phyloP scores from a whole-genome alignment of 805 yeast genomes.

The Sugiyamaella chiloensis region DNA sequence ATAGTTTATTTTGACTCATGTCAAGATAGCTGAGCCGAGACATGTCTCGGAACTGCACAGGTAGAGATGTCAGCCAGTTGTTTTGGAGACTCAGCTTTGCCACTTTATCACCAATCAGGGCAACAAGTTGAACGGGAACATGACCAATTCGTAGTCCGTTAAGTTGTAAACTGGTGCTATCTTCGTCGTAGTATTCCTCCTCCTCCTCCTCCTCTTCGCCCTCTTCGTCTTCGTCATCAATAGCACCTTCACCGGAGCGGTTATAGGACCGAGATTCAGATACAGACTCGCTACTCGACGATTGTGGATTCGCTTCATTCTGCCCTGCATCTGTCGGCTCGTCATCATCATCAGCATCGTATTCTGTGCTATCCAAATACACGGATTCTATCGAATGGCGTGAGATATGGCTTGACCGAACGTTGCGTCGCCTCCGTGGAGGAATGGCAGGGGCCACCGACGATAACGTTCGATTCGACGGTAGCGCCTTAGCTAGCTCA shows the following conservation, averaged over 20 bases:
- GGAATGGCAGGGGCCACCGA: background rate
- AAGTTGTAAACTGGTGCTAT: conserved; percentile 37
- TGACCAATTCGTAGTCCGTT: conserved; percentile 39
- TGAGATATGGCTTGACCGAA: background rate
- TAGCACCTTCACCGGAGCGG: background rate
- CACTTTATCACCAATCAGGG: conserved; percentile 36
- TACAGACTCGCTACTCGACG: background rate
- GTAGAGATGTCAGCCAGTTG: conserved; percentile 48
- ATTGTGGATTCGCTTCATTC: background rate
- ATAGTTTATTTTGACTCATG: conserved; percentile 57
- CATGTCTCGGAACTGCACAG: conserved; percentile 43
- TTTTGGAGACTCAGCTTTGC: conserved; percentile 54
- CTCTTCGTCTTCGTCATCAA: conserved; percentile 6
- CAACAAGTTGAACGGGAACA: conserved; percentile 40
- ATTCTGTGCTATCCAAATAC: background rate
- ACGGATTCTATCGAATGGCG: background rate
- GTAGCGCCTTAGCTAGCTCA: conserved; percentile 11
- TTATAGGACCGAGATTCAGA: background rate
- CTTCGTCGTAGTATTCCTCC: conserved; percentile 17
- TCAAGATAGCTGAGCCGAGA: conserved; percentile 57
- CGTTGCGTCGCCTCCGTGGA: background rate
- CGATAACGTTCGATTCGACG: background rate
- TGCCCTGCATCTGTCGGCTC: background rate
- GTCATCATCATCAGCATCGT: conserved; percentile 3
- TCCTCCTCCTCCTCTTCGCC: conserved; percentile 17